These are phyloP conservation scores for Monosporascus sp. DNA, from an alignment of 2,329 filamentous ascomycete species.

Conservation along the genomic window DNA sequence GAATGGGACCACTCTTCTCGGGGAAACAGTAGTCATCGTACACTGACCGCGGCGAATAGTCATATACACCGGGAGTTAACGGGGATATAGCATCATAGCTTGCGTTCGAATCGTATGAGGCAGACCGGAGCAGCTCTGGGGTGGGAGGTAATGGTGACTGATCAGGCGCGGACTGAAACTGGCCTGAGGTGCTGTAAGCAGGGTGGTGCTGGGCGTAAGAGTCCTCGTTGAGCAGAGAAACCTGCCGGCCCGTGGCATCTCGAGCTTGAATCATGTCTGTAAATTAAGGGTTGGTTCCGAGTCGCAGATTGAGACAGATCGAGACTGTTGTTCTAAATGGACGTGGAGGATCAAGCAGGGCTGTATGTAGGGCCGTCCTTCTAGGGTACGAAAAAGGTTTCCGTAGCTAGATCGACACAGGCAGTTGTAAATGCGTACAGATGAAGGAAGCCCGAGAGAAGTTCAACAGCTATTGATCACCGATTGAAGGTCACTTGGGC, in stretches of 20 bases:
- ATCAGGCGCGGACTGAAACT: conserved; percentile 31
- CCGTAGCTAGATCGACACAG: background rate
- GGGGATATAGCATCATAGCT: conserved; percentile 52
- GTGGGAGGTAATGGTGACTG: conserved; percentile 45
- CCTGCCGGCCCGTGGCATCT: conserved; percentile 51
- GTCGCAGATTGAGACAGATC: too few relatives aligned
- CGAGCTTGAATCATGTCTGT: conserved; percentile 45
- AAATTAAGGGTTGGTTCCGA: conserved; percentile 1
- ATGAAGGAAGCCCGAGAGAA: background rate
- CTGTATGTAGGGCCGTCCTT: background rate
- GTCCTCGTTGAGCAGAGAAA: conserved; percentile 58
- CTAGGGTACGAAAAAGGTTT: background rate
- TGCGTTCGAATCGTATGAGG: conserved; percentile 57
- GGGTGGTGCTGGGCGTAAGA: conserved; percentile 20
- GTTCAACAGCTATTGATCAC: background rate
- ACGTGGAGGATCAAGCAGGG: conserved; percentile 1
- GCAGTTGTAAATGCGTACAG: background rate
- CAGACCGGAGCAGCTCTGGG: conserved; percentile 53
- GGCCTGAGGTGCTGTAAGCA: conserved; percentile 31
- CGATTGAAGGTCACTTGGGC: background rate
- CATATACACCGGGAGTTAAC: conserved; percentile 46
- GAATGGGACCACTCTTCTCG: conserved; percentile 28
- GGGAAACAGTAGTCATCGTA: conserved; percentile 31
- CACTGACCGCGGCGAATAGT: conserved; percentile 32
- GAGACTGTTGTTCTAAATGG: too few relatives aligned